A percentile compares a stretch with the other conserved stretches of the same genome.
Evolutionary conservation across 768 basidiomycete species (phyloP).

Genomic region (Auriscalpium orientale): DNA sequence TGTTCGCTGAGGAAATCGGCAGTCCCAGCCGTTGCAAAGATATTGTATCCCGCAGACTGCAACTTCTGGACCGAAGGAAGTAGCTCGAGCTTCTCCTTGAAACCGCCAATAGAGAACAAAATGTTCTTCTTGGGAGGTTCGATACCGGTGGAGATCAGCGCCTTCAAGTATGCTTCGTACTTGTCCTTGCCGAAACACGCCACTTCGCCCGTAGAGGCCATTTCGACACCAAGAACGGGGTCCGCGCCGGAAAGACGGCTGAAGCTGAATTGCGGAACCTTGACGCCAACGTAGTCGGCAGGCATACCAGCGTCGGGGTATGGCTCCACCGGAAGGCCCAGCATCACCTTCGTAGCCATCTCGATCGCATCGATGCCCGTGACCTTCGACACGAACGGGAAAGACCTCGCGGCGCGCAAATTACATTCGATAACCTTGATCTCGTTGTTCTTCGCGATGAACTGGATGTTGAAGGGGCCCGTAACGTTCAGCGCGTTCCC

Average conservation of each 20-base stretch:
- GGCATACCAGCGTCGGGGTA: conserved; percentile 89
- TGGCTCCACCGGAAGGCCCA: conserved; percentile 79
- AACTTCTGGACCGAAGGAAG: conserved; percentile 93
- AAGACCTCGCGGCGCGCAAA: conserved; percentile 92
- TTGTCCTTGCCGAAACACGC: conserved; percentile 97
- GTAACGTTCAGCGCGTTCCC: conserved; percentile 97
- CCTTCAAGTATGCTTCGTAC: conserved; percentile 98
- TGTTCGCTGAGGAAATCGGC: conserved; percentile 98
- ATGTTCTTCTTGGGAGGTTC: conserved; percentile 96
- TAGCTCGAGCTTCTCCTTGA: conserved; percentile 95
- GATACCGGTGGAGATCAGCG: conserved; percentile 93
- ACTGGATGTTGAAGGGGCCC: conserved; percentile 98
- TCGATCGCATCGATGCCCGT: conserved; percentile 98
- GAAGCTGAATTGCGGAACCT: conserved; percentile 99
- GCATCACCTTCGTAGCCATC: conserved; percentile 98
- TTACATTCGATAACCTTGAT: conserved; percentile 99
- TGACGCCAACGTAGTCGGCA: conserved; percentile 93
- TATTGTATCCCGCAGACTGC: conserved; percentile 87
- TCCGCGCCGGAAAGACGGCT: conserved; percentile 94
- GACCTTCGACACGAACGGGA: conserved; percentile 98
- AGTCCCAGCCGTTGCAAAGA: conserved; percentile 95
- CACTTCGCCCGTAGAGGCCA: conserved; percentile 99
- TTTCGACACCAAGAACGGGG: conserved; percentile 96
- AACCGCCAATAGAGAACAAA: conserved; percentile 92
- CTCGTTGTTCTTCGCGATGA: conserved; percentile 99